A percentile compares a stretch with the other conserved stretches of the same genome.
phyloP scores from a whole-genome alignment of 345 rosid genomes.

The Eucalyptus decipiens region DNA sequence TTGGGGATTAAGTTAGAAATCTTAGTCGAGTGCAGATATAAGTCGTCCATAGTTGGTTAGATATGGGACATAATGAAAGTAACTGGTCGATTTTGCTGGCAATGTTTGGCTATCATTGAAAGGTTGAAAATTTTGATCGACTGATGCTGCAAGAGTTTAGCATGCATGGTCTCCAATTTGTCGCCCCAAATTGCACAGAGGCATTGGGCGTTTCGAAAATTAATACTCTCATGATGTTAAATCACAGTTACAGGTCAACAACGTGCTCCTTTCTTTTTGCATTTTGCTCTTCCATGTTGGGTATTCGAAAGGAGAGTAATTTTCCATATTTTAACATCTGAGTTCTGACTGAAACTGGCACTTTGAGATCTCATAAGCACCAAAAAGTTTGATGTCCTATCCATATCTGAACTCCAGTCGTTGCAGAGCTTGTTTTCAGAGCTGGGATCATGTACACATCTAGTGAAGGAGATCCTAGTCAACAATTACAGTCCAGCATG shows the following conservation, averaged over 20 bases:
- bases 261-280: background rate
- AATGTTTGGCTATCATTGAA: background rate
- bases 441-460: conserved; percentile 91
- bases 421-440: conserved; percentile 63
- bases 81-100: background rate
- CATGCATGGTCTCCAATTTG: background rate
- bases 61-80: background rate
- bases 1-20: background rate
- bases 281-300: background rate
- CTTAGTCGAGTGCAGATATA: background rate
- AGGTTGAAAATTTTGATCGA: background rate
- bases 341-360: background rate
- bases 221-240: background rate
- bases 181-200: background rate
- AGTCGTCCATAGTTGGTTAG: background rate
- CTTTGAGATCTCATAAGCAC: background rate
- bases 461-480: conserved; percentile 16
- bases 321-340: background rate
- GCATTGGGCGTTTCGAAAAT: background rate
- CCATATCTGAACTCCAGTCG: conserved; percentile 28
- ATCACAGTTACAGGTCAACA: background rate
- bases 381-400: background rate
- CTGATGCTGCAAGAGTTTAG: background rate
- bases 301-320: background rate
- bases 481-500: conserved; percentile 32